phyloP scores from a whole-genome alignment of 106 monocot genomes.

The Dendrobium officinale region DNA sequence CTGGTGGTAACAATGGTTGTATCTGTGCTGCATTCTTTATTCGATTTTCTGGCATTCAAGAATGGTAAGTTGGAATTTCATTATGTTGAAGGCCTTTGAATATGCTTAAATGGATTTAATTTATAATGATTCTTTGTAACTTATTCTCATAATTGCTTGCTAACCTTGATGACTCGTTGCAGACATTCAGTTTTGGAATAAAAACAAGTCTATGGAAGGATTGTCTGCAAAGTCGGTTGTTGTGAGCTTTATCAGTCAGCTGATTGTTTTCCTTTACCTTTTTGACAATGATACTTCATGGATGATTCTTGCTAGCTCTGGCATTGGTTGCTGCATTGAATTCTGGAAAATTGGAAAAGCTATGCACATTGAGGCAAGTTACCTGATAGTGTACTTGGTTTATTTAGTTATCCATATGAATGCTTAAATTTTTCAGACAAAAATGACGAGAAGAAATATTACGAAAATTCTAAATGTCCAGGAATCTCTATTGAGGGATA shows the following conservation, averaged over 20 bases:
- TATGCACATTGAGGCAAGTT: constrained; percentile 89
- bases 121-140: constrained; percentile 2
- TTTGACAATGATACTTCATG: constrained; percentile 98
- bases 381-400: not conserved
- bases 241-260: constrained; percentile 89
- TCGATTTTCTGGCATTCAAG: constrained; percentile 95
- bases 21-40: constrained; percentile 82
- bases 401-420: not conserved
- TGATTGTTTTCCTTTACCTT: constrained; percentile 94
- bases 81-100: not conserved
- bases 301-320: constrained; percentile 99
- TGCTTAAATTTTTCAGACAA: not conserved
- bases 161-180: constrained; percentile 9
- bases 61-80: constrained; percentile 52
- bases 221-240: constrained; percentile 96
- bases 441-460: not conserved
- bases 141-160: not conserved
- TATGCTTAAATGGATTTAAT: not conserved
- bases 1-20: constrained; percentile 84
- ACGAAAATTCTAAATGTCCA: not conserved
- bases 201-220: constrained; percentile 99
- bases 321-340: constrained; percentile 90
- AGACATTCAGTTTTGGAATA: constrained; percentile 99
- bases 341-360: constrained; percentile 99
- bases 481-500: not conserved